Evolutionary conservation across 2,329 filamentous ascomycete species (phyloP).

Genomic region (Raffaelea deltoideospora): DNA sequence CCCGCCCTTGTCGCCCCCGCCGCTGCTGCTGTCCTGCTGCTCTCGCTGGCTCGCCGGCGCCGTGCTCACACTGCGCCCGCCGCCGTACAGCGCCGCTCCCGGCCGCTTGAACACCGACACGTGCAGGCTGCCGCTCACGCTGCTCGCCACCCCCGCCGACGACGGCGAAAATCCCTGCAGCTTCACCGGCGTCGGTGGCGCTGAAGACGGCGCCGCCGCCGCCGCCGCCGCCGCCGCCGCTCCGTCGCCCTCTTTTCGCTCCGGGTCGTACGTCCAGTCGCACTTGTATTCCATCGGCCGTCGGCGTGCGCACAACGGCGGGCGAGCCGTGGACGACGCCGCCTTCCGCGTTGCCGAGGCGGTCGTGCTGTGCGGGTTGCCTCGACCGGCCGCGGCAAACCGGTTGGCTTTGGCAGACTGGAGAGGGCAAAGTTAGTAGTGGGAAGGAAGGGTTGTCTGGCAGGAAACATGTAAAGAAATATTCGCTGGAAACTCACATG

Average conservation of each 20-base stretch:
- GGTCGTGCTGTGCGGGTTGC: too few species aligned
- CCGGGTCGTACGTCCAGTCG: conserved; percentile 3
- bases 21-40: too few species aligned
- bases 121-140: conserved; percentile 6
- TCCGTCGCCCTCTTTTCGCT: conserved; percentile 3
- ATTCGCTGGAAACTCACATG: too few species aligned
- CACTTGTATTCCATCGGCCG: conserved; percentile 6
- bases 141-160: conserved; percentile 1
- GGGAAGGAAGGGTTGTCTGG: too few species aligned
- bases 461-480: too few species aligned
- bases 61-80: neutral
- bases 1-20: conserved; percentile 3
- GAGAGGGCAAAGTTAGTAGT: too few species aligned
- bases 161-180: neutral
- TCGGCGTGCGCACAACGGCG: conserved; percentile 6
- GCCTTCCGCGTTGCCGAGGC: too few species aligned
- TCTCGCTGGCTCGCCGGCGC: neutral
- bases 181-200: conserved; percentile 1
- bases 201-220: neutral
- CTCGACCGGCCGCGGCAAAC: too few species aligned
- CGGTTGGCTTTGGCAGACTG: too few species aligned
- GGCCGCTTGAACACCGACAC: conserved; percentile 8
- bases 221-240: neutral
- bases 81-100: neutral
- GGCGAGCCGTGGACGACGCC: too few species aligned